Conservation (phyloP, 2,329 filamentous ascomycete genomes). For the Diaporthe sp. region DNA sequence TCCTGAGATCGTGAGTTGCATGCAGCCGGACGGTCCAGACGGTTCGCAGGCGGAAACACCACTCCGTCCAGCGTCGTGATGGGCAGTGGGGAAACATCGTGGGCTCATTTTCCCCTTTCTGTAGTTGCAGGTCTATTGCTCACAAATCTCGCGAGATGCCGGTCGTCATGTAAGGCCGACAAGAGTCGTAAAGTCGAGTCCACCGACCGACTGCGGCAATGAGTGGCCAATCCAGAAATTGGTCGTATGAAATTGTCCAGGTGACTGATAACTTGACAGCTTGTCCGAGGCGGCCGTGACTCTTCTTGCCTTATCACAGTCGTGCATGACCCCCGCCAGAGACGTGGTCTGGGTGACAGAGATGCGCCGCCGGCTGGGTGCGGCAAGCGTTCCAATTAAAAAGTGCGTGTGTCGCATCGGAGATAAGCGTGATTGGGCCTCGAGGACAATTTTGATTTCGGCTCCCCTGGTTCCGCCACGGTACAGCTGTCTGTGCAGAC, state of each 20-base stretch:
- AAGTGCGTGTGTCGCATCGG: conserved; percentile 13
- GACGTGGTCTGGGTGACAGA: conserved; percentile 27
- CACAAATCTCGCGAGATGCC: conserved; percentile 24
- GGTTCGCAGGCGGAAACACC: conserved; percentile 26
- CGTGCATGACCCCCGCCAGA: neutral
- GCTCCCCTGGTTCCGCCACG: conserved; percentile 26
- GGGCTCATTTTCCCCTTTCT: conserved; percentile 22
- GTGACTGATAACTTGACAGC: neutral
- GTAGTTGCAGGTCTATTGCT: conserved; percentile 15
- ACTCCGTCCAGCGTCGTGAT: conserved; percentile 27
- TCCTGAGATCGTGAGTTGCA: conserved; percentile 33
- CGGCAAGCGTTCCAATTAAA: conserved; percentile 16
- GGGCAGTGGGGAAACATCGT: conserved; percentile 14
- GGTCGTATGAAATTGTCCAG: neutral
- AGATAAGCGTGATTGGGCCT: conserved; percentile 31
- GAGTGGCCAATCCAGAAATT: neutral
- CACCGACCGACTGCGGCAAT: neutral
- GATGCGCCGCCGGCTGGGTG: conserved; percentile 21
- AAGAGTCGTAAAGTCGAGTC: neutral
- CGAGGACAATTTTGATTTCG: conserved; percentile 21
- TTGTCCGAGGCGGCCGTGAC: conserved; percentile 14
- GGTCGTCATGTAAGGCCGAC: neutral
- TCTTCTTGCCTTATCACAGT: conserved; percentile 7
- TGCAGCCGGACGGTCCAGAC: conserved; percentile 32
- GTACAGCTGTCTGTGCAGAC: conserved; percentile 29